A percentile compares a stretch with the other conserved stretches of the same genome.
Conservation (phyloP, 2,329 filamentous ascomycete species). For the Aspergillus clavatus region DNA sequence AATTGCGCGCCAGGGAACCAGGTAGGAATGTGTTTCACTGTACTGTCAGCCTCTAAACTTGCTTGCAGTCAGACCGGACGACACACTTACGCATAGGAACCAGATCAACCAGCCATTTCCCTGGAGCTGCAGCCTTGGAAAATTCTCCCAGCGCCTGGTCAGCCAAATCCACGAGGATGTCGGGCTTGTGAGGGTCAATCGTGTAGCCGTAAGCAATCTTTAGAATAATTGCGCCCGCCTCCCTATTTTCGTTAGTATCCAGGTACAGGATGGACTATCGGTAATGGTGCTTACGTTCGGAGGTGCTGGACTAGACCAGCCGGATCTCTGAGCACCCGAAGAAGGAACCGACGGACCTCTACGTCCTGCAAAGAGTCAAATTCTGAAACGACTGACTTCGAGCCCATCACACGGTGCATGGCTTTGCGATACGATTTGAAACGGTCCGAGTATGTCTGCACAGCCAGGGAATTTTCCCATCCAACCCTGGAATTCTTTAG, state of each 20-base stretch:
- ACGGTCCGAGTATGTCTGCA: slow-evolving; percentile 32
- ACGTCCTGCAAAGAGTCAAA: slow-evolving; percentile 42
- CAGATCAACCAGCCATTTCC: slow-evolving; percentile 44
- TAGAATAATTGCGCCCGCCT: slow-evolving; percentile 37
- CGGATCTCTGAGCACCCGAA: slow-evolving; percentile 39
- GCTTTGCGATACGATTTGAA: slow-evolving; percentile 43
- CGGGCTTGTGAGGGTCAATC: slow-evolving; percentile 17
- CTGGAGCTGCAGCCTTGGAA: slow-evolving; percentile 36
- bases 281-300: slow-evolving; percentile 19
- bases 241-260: slow-evolving; percentile 10
- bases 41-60: neutral
- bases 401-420: slow-evolving; percentile 42
- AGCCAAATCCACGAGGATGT: slow-evolving; percentile 40
- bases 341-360: slow-evolving; percentile 42
- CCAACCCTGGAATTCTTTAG: slow-evolving; percentile 23
- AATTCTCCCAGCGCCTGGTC: slow-evolving; percentile 40
- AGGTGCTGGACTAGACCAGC: slow-evolving; percentile 40
- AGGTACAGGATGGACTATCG: neutral
- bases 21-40: slow-evolving; percentile 34
- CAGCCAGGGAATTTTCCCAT: slow-evolving; percentile 35
- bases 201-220: slow-evolving; percentile 38
- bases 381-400: slow-evolving; percentile 34
- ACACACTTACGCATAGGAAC: slow-evolving; percentile 30
- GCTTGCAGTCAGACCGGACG: neutral
- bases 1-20: slow-evolving; percentile 46